phyloP scores from a whole-genome alignment of 2,329 filamentous ascomycete species.

The Colletotrichum sojae region DNA sequence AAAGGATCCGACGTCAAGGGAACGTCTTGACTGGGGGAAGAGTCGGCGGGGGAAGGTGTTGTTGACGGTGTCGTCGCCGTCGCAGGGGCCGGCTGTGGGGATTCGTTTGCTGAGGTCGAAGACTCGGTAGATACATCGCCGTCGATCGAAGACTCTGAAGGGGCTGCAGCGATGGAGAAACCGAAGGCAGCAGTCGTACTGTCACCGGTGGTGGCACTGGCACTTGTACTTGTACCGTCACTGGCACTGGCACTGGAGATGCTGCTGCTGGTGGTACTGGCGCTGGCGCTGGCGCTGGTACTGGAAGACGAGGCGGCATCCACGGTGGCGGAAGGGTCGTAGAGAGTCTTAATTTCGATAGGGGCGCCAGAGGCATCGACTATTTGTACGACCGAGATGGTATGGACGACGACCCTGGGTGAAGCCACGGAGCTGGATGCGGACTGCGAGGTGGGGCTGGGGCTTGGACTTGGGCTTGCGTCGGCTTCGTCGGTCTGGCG shows the following conservation, averaged over 20 bases:
- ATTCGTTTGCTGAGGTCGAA: conserved; percentile 13
- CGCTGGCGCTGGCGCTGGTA: conserved; percentile 39
- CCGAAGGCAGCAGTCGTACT: conserved; percentile 28
- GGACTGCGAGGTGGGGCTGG: conserved; percentile 36
- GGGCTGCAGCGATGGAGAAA: conserved; percentile 23
- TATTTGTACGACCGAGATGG: conserved; percentile 68
- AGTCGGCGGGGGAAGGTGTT: conserved; percentile 46
- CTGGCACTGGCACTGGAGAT: conserved; percentile 19
- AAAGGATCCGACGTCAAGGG: conserved; percentile 51
- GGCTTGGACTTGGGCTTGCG: conserved; percentile 33
- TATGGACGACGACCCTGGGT: conserved; percentile 64
- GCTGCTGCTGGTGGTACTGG: conserved; percentile 27
- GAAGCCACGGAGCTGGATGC: conserved; percentile 39
- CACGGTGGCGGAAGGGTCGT: conserved; percentile 55
- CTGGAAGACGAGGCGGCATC: conserved; percentile 44
- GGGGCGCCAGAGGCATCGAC: conserved; percentile 64
- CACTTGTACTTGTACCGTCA: conserved; percentile 29
- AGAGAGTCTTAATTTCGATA: conserved; percentile 60
- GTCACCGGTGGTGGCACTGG: conserved; percentile 25
- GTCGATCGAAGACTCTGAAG: conserved; percentile 22
- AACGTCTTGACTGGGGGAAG: conserved; percentile 33
- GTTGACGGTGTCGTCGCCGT: conserved; percentile 42
- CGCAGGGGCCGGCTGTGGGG: conserved; percentile 32
- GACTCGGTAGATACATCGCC: conserved; percentile 9
- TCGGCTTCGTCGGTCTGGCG: conserved; percentile 47